Percentiles rank a stretch among this genome's conserved stretches.
Conservation (phyloP, 768 basidiomycete genomes). For the Pisolithus marmoratus region DNA sequence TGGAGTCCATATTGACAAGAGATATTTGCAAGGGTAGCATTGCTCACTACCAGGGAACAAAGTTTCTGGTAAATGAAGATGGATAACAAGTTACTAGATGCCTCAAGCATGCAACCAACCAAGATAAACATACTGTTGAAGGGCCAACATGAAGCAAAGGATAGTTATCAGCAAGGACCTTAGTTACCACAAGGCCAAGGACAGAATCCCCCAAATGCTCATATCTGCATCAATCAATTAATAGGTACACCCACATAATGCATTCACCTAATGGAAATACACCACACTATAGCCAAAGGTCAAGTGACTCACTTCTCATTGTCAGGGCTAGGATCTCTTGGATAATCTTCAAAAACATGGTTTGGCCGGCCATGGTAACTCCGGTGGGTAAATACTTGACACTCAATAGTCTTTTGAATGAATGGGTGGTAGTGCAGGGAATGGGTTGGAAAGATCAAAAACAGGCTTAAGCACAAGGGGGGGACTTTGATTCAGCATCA, state of each 20-base stretch:
- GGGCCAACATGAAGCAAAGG: constrained; percentile 74
- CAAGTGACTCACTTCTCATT: constrained; percentile 61
- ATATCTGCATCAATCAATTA: constrained; percentile 35
- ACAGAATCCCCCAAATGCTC: constrained; percentile 79
- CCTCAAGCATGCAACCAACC: neutral
- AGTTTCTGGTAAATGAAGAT: constrained; percentile 54
- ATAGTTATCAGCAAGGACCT: constrained; percentile 55
- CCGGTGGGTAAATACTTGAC: constrained; percentile 71
- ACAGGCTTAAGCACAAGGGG: constrained; percentile 19
- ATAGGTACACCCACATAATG: too few relatives aligned
- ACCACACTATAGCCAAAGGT: too few relatives aligned
- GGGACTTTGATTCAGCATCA: neutral
- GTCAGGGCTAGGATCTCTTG: constrained; percentile 69
- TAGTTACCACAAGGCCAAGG: constrained; percentile 61
- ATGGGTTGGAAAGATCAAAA: constrained; percentile 20
- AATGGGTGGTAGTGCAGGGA: constrained; percentile 60
- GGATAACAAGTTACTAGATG: neutral
- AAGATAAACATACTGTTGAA: constrained; percentile 51
- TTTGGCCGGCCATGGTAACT: constrained; percentile 64
- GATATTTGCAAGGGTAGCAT: constrained; percentile 65
- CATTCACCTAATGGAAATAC: too few relatives aligned
- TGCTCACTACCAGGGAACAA: constrained; percentile 68
- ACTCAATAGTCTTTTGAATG: constrained; percentile 36
- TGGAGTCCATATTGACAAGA: constrained; percentile 63
- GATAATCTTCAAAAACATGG: constrained; percentile 71